Evolutionary conservation across 352 stramenopile species (phyloP), one percentile per base, ranked within the genome.

Genomic region (Blastocystis sp.): DNA sequence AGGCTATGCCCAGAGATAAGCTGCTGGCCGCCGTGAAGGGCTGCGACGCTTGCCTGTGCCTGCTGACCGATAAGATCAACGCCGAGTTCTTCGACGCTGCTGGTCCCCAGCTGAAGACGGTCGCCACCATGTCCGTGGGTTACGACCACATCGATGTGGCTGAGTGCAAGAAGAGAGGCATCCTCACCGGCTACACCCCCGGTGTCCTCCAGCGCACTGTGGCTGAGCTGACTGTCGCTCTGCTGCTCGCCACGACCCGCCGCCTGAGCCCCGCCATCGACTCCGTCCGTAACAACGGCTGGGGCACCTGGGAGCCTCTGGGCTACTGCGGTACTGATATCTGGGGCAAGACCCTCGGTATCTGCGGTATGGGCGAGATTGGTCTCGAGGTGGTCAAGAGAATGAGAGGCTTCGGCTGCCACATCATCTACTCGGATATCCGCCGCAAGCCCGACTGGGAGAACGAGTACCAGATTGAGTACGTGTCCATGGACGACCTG

Each of bases 121-220:
- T 90, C 7, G 57, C 79, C 38, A 96, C 94, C 60, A 94, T 97
- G 93, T 95, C 92, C 34, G 94, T 95, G 4, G 94, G 94, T 74
- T 92, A 94, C 76, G 95, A 97, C 91, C 94, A 97, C 89, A 95
- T 97, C 89, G 93, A 95, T 70, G 89, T 96, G 1, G 90, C 93
- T 14, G 92, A 92, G 48, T 95, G 93, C 68, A 89, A 92, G 71
- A 91, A 91, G 54, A 84, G 90, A 4, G 91, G 92, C 69, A 94
- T 96, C 71, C 89, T 87, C 19, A 92, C 96, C 4, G 93, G 93
- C 34, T 94, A 95, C 89, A 96, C 93, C 1, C 92, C 92, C 10
- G 93, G 93, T 45, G 94, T 96, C 3, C 91, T 95, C 11, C 91
- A 96, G 80, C 92, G 94, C 66, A 93, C 93, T 3, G 94, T 92